Conservation (phyloP, 108 stramenopile species). For the Cyclotella sp. region DNA sequence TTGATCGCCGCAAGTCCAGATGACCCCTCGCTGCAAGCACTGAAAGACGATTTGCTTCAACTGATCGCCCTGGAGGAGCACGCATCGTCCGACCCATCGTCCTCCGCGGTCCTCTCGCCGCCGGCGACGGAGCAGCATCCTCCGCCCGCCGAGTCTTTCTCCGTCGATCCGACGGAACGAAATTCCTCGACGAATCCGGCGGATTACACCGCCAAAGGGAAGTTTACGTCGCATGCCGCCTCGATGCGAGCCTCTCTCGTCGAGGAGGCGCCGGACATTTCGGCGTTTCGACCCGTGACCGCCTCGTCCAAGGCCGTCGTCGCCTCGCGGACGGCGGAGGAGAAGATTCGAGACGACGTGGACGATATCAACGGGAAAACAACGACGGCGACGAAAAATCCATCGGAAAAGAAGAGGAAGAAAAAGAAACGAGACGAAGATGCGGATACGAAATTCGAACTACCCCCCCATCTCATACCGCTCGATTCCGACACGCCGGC, state of each 20-base stretch:
- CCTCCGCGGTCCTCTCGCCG: not conserved
- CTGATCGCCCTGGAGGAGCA: conserved; percentile 63
- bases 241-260: conserved; percentile 18
- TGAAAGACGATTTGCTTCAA: conserved; percentile 79
- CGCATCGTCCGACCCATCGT: not conserved
- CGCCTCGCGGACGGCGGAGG: conserved; percentile 7
- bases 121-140: not conserved
- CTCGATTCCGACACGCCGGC: conserved; percentile 76
- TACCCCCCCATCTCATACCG: conserved; percentile 73
- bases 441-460: conserved; percentile 59
- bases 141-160: not conserved
- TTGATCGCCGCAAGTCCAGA: conserved; percentile 63
- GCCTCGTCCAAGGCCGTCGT: conserved; percentile 8
- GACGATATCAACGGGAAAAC: not conserved
- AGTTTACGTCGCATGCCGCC: conserved; percentile 27
- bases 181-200: not conserved
- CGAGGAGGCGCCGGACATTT: conserved; percentile 50
- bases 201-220: conserved; percentile 41
- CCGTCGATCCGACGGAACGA: not conserved
- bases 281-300: conserved; percentile 38
- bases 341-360: conserved; percentile 21
- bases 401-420: conserved; percentile 34
- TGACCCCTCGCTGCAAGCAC: conserved; percentile 68
- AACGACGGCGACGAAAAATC: conserved; percentile 18
- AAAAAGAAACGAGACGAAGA: conserved; percentile 59